Base-by-base conservation (phyloP, 345 rosid species). In the Kandelia obovata region DNA sequence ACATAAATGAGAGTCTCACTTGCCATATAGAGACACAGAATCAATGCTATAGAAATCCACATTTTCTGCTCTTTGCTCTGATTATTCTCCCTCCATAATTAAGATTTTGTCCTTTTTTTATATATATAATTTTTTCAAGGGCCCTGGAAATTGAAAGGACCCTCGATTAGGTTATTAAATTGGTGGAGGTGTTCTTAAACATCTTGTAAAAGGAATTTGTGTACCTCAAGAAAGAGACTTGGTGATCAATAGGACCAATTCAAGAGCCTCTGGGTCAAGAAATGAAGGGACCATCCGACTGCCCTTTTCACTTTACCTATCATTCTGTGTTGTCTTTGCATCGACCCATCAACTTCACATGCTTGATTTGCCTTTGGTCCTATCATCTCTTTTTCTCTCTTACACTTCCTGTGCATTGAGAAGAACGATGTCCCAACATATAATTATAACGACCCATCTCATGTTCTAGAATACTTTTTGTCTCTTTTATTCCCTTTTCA, bases 251-350 rank as follows among this genome's bases (percentile, higher is more conserved):
- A 26, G 59, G 28, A 25, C 30, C 28, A 23, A 8, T 27, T 25
- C 28, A 56, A 56, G 30, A 16, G 28, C 59, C 30, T 56, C 15
- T 56, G 25, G 31, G 17, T 25, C 26, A 56, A 56, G 59, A 27
- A 35, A 23, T 34, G 55, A 32, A 21, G 21, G 73, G 73, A 62
- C 58, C 60, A 61, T 58, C 59, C 4, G 28, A 56, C 25, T 56
- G 10, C 28, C 59, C 28, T 56, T 56, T 49, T 61, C 21, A 19
- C 73, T 52, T 32, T 34, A 25, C 53, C 66, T 52, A 51, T 61
- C 34, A 70, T 61, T 61, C 35, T 62, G 67, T 34, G 61, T 28
- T 49, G n/a, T 25, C 59, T 59, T 60, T 53, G 13, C 56, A 26
- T 43, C 32, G 4, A 7, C 34, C n/a, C 43, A 58, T 68, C 71